Evolutionary conservation across 306 rosid genomes (phyloP), one percentile per base, ranked within the genome.

Genomic region (Corylus heterophylla): DNA sequence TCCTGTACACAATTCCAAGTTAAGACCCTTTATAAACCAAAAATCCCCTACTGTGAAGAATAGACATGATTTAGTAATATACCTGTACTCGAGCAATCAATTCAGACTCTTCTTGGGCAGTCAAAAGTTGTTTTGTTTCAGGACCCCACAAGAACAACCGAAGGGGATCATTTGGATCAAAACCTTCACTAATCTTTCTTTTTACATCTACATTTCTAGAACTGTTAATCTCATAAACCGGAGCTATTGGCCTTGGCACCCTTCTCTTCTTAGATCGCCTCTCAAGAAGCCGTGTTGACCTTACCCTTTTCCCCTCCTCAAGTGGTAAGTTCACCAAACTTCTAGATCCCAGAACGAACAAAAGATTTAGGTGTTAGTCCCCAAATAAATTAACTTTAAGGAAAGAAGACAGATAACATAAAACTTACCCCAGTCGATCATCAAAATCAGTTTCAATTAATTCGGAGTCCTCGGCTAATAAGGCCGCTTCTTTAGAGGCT

Each of bases 41-140:
- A 71, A 56, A 71, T 79, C 70, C 73, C 54, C 20, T 35, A 35
- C 73, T 78, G 22, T 77, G 11, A 54, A 81, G 51, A 69, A 76
- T 56, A 54, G 35, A 58, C 58, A 70, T 44, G 76, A 71, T 80
- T 77, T 42, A 37, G 63, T 82, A 79, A 49, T 18, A 37, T 74
- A 94, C 98, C 97, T 94, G 95, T 80, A 94, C 83, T 79, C 77
- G 88, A 69, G 76, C 81, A 80, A 92, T 81, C 89, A 91, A 81
- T 79, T 83, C 82, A 55, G 89, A 73, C 85, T 94, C 98, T 84
- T 94, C 98, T 85, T 92, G 79, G 58, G 45, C 61, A 66, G 93
- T 88, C 89, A 94, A 89, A 76, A 91, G 93, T 77, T 89, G 92
- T 83, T 76, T 94, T 80, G 97, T 81, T 87, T 91, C 97, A 63